Evolutionary conservation across 2,329 filamentous ascomycete species (phyloP).

Genomic region (Penicillium sp.): DNA sequence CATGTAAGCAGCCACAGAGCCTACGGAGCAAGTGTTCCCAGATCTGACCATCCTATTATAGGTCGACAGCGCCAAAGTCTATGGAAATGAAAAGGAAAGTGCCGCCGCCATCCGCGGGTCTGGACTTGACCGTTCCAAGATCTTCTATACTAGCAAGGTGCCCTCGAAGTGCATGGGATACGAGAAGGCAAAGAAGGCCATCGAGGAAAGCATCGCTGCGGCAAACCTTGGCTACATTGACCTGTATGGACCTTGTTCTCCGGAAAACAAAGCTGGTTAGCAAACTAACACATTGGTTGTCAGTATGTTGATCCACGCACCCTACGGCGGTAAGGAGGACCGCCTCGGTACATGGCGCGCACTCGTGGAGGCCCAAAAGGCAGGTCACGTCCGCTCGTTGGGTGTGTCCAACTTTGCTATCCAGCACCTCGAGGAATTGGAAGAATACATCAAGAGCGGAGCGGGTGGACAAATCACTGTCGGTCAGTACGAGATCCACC

Average conservation of each 20-base stretch:
- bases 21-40: background rate
- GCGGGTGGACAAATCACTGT: conserved; percentile 69
- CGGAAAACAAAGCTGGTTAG: background rate
- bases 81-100: conserved; percentile 57
- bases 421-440: conserved; percentile 40
- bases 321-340: conserved; percentile 36
- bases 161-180: conserved; percentile 57
- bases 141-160: conserved; percentile 65
- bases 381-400: conserved; percentile 39
- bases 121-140: conserved; percentile 51
- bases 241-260: conserved; percentile 43
- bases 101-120: conserved; percentile 52
- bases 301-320: conserved; percentile 40
- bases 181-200: conserved; percentile 59
- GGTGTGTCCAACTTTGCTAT: conserved; percentile 42
- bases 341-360: conserved; percentile 41
- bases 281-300: conserved; percentile 3
- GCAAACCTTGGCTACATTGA: conserved; percentile 66
- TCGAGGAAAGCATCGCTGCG: conserved; percentile 61
- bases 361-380: conserved; percentile 39
- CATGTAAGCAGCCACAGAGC: conserved; percentile 43
- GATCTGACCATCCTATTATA: conserved; percentile 15
- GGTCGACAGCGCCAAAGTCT: conserved; percentile 58
- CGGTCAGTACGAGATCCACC: conserved; percentile 86
- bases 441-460: conserved; percentile 38